Evolutionary conservation across 352 stramenopile species (phyloP), one percentile per base, ranked within the genome.

Genomic region (Pythium biforme): DNA sequence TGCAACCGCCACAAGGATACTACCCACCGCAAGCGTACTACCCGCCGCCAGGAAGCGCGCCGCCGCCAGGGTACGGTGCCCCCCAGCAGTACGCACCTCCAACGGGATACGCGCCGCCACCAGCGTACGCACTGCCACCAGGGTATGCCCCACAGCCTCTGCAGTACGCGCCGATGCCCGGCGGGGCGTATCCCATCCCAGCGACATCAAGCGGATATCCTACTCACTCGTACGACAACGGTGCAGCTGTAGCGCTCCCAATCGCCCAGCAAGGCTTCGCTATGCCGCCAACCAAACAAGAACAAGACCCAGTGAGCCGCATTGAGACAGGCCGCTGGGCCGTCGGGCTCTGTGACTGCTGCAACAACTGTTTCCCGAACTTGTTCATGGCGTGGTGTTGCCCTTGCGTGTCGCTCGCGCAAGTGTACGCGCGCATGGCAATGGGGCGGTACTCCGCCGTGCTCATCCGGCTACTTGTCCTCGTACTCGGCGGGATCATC

Each of bases 311-410:
- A 10, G 37, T 6, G 9, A 43, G n/a, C 17, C 37, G 37, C 37
- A 43, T 43, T 17, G 37, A 43, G 4, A 43, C 11, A 10, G 37
- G 37, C 2, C 37, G 37, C 12, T 76, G 70, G 70, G 49, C 56
- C 23, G 33, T 49, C 3, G 68, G 62, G 12, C 58, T 76, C 12
- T 79, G 59, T 41, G 45, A n/a, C 33, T 76, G 72, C 61, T 70
- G 59, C 48, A 47, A 69, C 20, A 11, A 62, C 53, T 73, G 60
- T n/a, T 47, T 75, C 22, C 72, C 72, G 23, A 79, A 79, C 60
- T 47, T 51, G 39, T 55, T 65, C 41, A 74, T 76, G 69, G 23
- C 61, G 37, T 76, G 60, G 51, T 66, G 31, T 33, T 79, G 72
- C 46, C 69, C 69, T 7, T 79, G 72, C 40, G 57, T 79, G 1